These are phyloP conservation scores for Bryoerythrophyllum caledonicum DNA, from an alignment of 225 moss, liverwort and hornwort genomes.

Conservation along the genomic window DNA sequence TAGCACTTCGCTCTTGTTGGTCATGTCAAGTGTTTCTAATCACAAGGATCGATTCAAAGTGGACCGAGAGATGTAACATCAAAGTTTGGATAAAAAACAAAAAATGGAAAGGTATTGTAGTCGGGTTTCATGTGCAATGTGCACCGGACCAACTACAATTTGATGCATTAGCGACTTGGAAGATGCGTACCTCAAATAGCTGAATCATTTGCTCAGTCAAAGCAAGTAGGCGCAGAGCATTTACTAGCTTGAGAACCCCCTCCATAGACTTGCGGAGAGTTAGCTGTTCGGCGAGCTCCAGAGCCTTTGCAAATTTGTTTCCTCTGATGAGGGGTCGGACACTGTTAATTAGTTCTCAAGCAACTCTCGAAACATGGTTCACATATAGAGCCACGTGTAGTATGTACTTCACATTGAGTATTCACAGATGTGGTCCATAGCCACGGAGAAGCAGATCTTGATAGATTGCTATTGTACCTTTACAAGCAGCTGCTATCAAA, in stretches of 20 bases:
- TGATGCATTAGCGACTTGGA: not conserved
- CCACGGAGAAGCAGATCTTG: not conserved
- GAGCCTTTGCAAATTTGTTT: conserved; percentile 84
- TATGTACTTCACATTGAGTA: too few species aligned
- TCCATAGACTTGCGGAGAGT: conserved; percentile 87
- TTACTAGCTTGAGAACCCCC: conserved; percentile 85
- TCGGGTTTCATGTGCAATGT: not conserved
- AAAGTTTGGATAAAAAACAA: not conserved
- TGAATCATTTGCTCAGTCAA: conserved; percentile 79
- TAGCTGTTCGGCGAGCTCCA: conserved; percentile 82
- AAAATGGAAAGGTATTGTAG: not conserved
- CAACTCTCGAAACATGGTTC: not conserved
- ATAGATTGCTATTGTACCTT: conserved; percentile 33
- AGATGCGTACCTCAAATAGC: conserved; percentile 66
- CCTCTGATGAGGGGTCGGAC: conserved; percentile 34
- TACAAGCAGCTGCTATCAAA: too few species aligned
- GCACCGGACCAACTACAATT: too few species aligned
- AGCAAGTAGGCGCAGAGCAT: conserved; percentile 78
- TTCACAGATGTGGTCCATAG: too few species aligned
- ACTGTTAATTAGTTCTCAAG: not conserved
- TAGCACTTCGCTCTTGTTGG: conserved; percentile 42
- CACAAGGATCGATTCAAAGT: not conserved
- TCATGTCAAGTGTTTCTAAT: not conserved
- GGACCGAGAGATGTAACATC: not conserved
- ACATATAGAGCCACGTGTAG: not conserved